These are phyloP conservation scores for Centaurea solstitialis DNA, from an alignment of 129 eudicot genomes.

Conservation along the genomic window DNA sequence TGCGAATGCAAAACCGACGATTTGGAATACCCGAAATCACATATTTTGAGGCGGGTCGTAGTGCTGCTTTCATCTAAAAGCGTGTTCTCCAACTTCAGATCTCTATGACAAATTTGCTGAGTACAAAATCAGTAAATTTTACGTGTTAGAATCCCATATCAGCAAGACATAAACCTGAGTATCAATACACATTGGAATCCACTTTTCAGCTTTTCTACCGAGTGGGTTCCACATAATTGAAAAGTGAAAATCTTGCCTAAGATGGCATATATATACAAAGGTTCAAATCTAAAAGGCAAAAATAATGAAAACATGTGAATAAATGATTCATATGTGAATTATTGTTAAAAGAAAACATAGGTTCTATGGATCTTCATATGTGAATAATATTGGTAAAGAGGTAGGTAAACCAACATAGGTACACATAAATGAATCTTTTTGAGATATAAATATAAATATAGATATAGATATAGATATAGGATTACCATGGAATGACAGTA, in stretches of 20 bases:
- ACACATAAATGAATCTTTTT: not conserved
- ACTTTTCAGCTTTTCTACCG: not conserved
- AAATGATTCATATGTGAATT: not conserved
- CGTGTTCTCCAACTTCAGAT: slow-evolving; percentile 92
- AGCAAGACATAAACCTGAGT: not conserved
- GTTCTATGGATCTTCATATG: not conserved
- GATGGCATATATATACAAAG: no score
- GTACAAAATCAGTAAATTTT: slow-evolving; percentile 5
- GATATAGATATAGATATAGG: not conserved
- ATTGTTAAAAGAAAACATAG: not conserved
- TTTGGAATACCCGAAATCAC: slow-evolving; percentile 97
- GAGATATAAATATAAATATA: not conserved
- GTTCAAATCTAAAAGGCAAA: no score
- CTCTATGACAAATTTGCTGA: slow-evolving; percentile 97
- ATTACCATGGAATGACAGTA: slow-evolving; percentile 94
- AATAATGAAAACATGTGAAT: not conserved
- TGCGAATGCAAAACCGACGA: slow-evolving; percentile 91
- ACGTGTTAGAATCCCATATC: not conserved
- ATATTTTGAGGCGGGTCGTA: slow-evolving; percentile 78
- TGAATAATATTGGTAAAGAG: not conserved
- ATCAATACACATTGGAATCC: not conserved
- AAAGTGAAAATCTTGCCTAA: no score
- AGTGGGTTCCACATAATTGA: not conserved
- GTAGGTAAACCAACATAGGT: not conserved
- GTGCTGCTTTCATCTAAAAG: slow-evolving; percentile 79